These are phyloP conservation scores for Clarireedia homoeocarpa DNA, from an alignment of 2,329 filamentous ascomycete genomes.

Conservation along the genomic window DNA sequence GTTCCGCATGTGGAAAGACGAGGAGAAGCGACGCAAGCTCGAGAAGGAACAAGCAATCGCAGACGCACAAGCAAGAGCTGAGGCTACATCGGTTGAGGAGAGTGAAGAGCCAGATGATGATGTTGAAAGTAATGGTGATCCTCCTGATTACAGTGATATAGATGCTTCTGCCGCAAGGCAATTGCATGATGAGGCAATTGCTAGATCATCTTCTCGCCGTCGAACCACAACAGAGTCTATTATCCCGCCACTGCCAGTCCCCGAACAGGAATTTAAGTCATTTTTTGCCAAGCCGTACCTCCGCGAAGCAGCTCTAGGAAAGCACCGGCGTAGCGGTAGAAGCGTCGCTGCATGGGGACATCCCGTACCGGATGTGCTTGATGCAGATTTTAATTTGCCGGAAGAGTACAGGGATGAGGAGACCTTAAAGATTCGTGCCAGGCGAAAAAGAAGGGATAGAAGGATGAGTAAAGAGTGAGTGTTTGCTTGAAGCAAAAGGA, in stretches of 20 bases:
- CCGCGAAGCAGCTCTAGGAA: conserved; percentile 70
- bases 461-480: conserved; percentile 20
- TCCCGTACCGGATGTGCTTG: conserved; percentile 62
- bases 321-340: conserved; percentile 59
- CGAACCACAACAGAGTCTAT: conserved; percentile 13
- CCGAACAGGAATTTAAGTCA: conserved; percentile 63
- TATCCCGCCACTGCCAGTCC: conserved; percentile 17
- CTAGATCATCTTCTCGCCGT: conserved; percentile 20
- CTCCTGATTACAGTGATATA: conserved; percentile 59
- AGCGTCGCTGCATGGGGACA: conserved; percentile 75
- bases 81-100: conserved; percentile 23
- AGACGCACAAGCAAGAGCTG: conserved; percentile 38
- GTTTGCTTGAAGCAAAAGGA: background rate
- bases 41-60: conserved; percentile 61
- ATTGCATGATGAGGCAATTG: conserved; percentile 44
- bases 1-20: conserved; percentile 78
- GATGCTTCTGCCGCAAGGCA: conserved; percentile 68
- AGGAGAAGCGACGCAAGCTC: conserved; percentile 75
- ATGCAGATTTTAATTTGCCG: conserved; percentile 69
- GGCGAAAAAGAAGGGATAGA: conserved; percentile 46
- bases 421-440: conserved; percentile 48
- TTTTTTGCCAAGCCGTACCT: conserved; percentile 70
- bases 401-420: conserved; percentile 41
- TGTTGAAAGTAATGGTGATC: conserved; percentile 30
- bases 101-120: conserved; percentile 44